Evolutionary conservation across 176 grass and related monocot genomes (phyloP), one percentile per base, ranked within the genome.

Genomic region (Stipa capillata): DNA sequence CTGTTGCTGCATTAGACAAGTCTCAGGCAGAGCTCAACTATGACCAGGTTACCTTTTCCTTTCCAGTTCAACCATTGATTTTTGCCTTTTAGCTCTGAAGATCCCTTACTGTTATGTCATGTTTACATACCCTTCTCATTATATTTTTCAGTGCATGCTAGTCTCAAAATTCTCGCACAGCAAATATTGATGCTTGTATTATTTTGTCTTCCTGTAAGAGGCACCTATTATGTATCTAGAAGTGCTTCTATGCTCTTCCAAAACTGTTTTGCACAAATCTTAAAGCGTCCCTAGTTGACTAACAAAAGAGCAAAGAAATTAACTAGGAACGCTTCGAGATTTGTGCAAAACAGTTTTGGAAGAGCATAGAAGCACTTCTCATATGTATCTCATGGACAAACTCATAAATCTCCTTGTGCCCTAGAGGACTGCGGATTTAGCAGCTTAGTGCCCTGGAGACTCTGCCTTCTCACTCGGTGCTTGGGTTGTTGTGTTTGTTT

Each of bases 21-120:
- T 87, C 94, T 77, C 77, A 87, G 70, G 86, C 79, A 85, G 79
- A 82, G 56, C 91, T 97, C 12, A 97, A 97, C 82, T 97, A 97
- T 72, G 88, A 97, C n/a, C 91, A 97, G 94, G 94, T 97, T 41
- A 51, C 41, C 32, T 74, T 88, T 88, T 21, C 40, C 51, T 85
- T 77, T 59, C 67, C 43, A 65, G 43, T 72, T 65, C 2, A 77
- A 65, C 5, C 51, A 66, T 59, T 34, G 48, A 7, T 62, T 43
- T 35, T 6, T n/a, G 13, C 44, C 6, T 45, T 68, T 55, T 69
- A 61, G 40, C 37, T 58, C 23, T 49, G 48, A 79, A 73, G 37
- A 40, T 52, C 14, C 48, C n/a, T 37, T 24, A 32, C 62, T 47
- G 25, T 58, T 62, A 43, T 60, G 56, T 13, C 18, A 84, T 81